phyloP scores from a whole-genome alignment of 371 early-diverging fungal species.

The Actinomortierella wolfii region DNA sequence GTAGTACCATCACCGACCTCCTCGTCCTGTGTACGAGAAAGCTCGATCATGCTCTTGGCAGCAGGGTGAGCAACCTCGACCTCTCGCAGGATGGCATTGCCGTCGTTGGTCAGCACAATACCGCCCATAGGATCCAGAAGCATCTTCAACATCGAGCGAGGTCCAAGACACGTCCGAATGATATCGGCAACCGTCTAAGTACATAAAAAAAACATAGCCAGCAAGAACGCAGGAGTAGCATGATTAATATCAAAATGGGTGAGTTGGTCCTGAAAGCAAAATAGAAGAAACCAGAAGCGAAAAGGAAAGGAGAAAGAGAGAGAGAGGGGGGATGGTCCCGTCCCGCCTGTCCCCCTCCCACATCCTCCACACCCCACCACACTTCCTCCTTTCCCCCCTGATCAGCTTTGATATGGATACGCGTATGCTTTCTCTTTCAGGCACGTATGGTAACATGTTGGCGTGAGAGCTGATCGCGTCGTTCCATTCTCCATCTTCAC shows the following conservation, averaged over 20 bases:
- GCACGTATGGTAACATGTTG: too few relatives aligned
- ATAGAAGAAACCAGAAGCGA: not conserved
- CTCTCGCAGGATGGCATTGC: constrained; percentile 99
- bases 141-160: constrained; percentile 99
- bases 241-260: not conserved
- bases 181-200: constrained; percentile 95
- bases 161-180: constrained; percentile 99
- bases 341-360: too few relatives aligned
- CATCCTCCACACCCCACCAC: too few relatives aligned
- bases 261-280: not conserved
- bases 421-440: not conserved
- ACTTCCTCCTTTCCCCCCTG: too few relatives aligned
- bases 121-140: constrained; percentile 99
- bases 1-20: constrained; percentile 99
- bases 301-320: not conserved
- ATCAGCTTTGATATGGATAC: not conserved
- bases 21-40: constrained; percentile 99
- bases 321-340: not conserved
- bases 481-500: not conserved
- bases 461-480: too few relatives aligned
- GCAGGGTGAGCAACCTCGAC: constrained; percentile 99
- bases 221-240: too few relatives aligned
- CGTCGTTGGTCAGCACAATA: constrained; percentile 99
- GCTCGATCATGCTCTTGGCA: constrained; percentile 99
- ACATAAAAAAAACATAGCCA: not conserved